Evolutionary conservation across 2,329 filamentous ascomycete genomes (phyloP), one percentile per base, ranked within the genome.

Genomic region (Curvularia spicifera): DNA sequence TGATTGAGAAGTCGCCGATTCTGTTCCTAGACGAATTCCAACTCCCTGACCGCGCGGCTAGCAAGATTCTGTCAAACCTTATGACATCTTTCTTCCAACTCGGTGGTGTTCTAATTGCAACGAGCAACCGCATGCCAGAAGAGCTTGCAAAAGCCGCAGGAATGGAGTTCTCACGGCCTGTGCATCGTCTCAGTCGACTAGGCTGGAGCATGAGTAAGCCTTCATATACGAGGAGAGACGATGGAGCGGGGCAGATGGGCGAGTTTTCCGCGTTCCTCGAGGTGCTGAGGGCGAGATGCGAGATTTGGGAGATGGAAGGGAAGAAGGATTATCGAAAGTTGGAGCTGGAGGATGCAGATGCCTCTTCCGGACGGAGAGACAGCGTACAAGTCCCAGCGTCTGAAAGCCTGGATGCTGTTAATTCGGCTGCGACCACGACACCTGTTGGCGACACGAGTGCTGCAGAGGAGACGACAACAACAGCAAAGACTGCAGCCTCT

Each of bases 1-100:
- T 93, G 71, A 85, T 93, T 12, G 85, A 91, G 54, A 88, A 85
- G 12, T 89, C 87, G 10, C 90, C 91, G 0, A 90, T 94, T 33
- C 76, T 94, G 13, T 95, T 95, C 67, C 77, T 94, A 2, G 91
- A 94, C 66, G 91, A 95, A 72, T 94, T 95, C 61, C 91, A 95
- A 71, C 83, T 95, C 37, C 91, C 91, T 0, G 91, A 94, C 74
- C 84, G 89, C 63, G 89, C 88, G 1, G 85, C 90, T 2, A 90
- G 87, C 67, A 94, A 93, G 75, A 91, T 94, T 46, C 79, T 95
- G 60, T 91, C 89, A 59, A 90, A 90, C 67, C 81, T 95, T 1
- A 88, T 95, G 73, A 91, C 90, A 6, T 83, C 85, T 1, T 94
- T 94, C 78, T 94, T 94, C 71, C 90, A 93, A 61, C 82, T 94